phyloP scores from a whole-genome alignment of 495 filamentous ascomycete species.

The Chaetomium cochliodes region DNA sequence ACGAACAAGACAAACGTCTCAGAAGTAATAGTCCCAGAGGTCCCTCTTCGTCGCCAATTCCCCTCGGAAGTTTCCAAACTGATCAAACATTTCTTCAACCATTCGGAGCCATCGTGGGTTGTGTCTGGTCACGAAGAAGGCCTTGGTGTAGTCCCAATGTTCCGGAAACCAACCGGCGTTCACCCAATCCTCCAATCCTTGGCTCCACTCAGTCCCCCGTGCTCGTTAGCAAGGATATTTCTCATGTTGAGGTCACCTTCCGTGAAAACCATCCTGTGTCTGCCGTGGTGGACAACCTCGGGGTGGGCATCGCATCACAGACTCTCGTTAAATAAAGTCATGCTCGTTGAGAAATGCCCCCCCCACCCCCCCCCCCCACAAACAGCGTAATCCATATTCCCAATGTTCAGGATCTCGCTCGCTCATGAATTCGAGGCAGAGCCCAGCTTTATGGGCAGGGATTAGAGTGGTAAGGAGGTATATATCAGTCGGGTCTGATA shows the following conservation, averaged over 20 bases:
- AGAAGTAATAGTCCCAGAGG: conserved; percentile 12
- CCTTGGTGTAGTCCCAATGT: conserved; percentile 8
- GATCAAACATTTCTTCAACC: conserved; percentile 3
- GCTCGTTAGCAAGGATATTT: background rate
- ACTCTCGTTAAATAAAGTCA: conserved; percentile 1
- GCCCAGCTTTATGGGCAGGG: background rate
- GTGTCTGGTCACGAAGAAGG: background rate
- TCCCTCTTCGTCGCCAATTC: background rate
- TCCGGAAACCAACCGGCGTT: conserved; percentile 9
- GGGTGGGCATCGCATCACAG: conserved; percentile 3
- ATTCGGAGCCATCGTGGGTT: background rate
- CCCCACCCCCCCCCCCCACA: background rate
- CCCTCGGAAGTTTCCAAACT: background rate
- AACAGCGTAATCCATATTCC: background rate
- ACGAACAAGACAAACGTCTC: background rate
- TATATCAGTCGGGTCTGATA: background rate
- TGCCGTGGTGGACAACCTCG: background rate
- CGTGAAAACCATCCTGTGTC: conserved; percentile 8
- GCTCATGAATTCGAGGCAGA: conserved; percentile 4
- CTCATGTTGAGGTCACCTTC: conserved; percentile 6
- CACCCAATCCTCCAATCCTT: conserved; percentile 16
- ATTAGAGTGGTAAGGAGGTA: background rate
- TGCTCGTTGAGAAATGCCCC: background rate
- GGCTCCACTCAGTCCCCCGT: background rate
- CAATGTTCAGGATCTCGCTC: background rate